Conservation (phyloP, 257 asterid species). For the Phtheirospermum japonicum region DNA sequence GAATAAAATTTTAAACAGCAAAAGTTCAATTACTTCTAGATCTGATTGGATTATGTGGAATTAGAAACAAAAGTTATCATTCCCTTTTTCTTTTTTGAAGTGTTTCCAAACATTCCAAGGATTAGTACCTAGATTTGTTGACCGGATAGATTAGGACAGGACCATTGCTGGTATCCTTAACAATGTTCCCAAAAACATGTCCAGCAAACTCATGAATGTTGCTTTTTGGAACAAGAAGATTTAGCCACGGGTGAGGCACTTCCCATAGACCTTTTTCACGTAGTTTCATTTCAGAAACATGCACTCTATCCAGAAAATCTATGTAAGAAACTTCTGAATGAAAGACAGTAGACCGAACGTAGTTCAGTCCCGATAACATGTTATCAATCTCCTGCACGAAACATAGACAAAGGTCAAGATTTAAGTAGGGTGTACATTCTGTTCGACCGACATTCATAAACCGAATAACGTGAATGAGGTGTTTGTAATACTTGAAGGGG, state of each 20-base stretch:
- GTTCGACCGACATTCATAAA: too few species aligned
- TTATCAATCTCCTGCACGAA: too few species aligned
- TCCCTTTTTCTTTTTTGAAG: too few species aligned
- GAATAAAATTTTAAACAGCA: too few species aligned
- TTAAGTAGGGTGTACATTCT: too few species aligned
- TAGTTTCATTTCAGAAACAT: slow-evolving; percentile 57
- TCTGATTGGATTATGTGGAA: too few species aligned
- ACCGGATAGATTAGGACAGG: slow-evolving; percentile 80
- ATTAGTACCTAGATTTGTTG: slow-evolving; percentile 78
- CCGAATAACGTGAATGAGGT: too few species aligned
- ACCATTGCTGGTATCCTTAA: slow-evolving; percentile 72
- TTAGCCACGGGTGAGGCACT: slow-evolving; percentile 87
- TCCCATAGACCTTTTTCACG: slow-evolving; percentile 72
- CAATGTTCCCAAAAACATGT: slow-evolving; percentile 59
- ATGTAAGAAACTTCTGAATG: slow-evolving; percentile 59
- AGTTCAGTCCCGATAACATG: slow-evolving; percentile 42
- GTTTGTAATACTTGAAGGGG: too few species aligned
- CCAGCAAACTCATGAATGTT: slow-evolving; percentile 59
- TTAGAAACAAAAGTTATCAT: too few species aligned
- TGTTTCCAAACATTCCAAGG: too few species aligned
- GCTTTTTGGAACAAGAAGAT: slow-evolving; percentile 66
- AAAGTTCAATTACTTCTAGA: too few species aligned
- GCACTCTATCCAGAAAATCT: slow-evolving; percentile 69
- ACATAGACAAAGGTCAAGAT: too few species aligned
- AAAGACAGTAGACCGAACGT: slow-evolving; percentile 59